Percentiles rank a stretch among this genome's conserved stretches.
These are phyloP conservation scores for Clohesyomyces aquaticus DNA, from an alignment of 495 filamentous ascomycete species.

Conservation along the genomic window DNA sequence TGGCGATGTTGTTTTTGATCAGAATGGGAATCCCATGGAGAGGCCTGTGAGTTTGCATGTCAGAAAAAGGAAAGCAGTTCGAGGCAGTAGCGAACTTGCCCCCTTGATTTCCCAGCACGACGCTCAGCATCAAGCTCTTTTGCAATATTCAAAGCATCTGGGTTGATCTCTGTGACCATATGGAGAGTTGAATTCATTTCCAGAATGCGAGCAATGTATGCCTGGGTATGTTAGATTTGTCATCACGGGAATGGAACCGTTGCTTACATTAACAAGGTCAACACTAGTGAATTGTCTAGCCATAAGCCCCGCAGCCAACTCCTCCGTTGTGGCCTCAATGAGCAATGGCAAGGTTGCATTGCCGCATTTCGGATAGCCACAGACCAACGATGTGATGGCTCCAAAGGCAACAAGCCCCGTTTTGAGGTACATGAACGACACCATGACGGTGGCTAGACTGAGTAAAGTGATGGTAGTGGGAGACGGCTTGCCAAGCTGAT, in stretches of 20 bases:
- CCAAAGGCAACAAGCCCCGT: conserved; percentile 3
- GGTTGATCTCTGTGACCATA: conserved; percentile 61
- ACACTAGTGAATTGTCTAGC: conserved; percentile 59
- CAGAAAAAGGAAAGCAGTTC: background rate
- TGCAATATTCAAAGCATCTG: conserved; percentile 59
- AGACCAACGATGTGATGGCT: background rate
- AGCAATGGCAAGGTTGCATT: conserved; percentile 49
- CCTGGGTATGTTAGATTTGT: conserved; percentile 41
- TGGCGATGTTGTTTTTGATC: conserved; percentile 75
- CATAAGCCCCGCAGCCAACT: conserved; percentile 56
- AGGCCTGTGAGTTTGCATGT: conserved; percentile 43
- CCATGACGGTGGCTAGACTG: conserved; percentile 9
- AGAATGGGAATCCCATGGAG: conserved; percentile 71
- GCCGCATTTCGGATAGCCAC: background rate
- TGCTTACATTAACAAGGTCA: conserved; percentile 57
- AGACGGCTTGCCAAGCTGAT: no score
- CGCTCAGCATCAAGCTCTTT: conserved; percentile 57
- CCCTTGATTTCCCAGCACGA: conserved; percentile 49
- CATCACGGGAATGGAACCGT: conserved; percentile 14
- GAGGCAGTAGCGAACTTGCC: conserved; percentile 39
- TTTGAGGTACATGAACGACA: conserved; percentile 7
- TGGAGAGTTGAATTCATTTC: conserved; percentile 58
- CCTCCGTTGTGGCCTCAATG: conserved; percentile 57
- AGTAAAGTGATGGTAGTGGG: no score
- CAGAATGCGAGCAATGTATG: conserved; percentile 57